phyloP scores from a whole-genome alignment of 257 asterid genomes.

The Solanum sparsipilum region DNA sequence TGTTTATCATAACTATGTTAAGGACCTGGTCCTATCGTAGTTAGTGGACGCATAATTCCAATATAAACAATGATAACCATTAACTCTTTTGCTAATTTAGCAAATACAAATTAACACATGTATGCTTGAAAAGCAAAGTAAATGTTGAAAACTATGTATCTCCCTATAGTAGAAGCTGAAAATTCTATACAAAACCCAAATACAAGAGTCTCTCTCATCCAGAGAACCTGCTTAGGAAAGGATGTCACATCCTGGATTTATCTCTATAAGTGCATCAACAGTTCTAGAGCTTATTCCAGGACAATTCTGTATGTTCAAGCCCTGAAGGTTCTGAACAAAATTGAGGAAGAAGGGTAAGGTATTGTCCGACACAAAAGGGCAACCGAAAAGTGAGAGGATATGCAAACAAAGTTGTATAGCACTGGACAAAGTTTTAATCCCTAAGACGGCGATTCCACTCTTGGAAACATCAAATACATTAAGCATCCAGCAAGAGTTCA shows the following conservation, averaged over 20 bases:
- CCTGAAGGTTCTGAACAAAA: conserved; percentile 42
- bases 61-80: too few relatives aligned
- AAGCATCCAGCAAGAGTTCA: conserved; percentile 37
- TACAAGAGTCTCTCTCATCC: too few relatives aligned
- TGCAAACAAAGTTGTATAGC: conserved; percentile 40
- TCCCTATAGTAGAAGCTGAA: too few relatives aligned
- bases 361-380: conserved; percentile 38
- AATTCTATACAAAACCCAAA: too few relatives aligned
- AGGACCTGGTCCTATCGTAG: too few relatives aligned
- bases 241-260: conserved; percentile 55
- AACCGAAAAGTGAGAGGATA: conserved; percentile 46
- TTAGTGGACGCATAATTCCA: too few relatives aligned
- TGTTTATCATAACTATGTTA: too few relatives aligned
- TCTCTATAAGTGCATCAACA: conserved; percentile 38
- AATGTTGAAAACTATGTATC: too few relatives aligned
- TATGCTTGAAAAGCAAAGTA: too few relatives aligned
- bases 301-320: conserved; percentile 67
- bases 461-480: conserved; percentile 54
- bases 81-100: too few relatives aligned
- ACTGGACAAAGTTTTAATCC: conserved; percentile 43
- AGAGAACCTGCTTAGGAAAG: conserved; percentile 22
- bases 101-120: too few relatives aligned
- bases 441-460: conserved; percentile 44
- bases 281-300: conserved; percentile 30
- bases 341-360: conserved; percentile 39